Evolutionary conservation across 495 filamentous ascomycete species (phyloP), one percentile per base, ranked within the genome.

Genomic region (Cetradonia linearis): DNA sequence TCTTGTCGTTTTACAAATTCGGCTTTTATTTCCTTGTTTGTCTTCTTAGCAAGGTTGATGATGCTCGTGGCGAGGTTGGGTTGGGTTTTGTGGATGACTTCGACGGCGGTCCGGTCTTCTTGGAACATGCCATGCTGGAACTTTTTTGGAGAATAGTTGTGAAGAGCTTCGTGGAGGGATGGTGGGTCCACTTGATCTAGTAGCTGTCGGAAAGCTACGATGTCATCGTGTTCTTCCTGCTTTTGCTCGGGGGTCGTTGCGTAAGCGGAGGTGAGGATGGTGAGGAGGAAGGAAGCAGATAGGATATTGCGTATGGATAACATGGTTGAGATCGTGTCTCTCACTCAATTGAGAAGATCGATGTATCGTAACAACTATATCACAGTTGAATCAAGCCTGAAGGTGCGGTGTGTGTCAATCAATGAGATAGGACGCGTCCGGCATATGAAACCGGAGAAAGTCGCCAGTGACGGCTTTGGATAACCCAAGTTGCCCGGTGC

Each of bases 41-140:
- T 62, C 33, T 58, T 63, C 64, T 74, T 78, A 53, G 69, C 73
- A 38, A 80, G 47, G 25, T 70, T 71, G 62, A 81, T 62, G 61
- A 76, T 67, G 61, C 72, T 68, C 48, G 62, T 71, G 20, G 76
- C 78, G 62, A 79, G 68, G 38, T 66, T 70, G 34, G 74, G 65
- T 56, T 79, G 70, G 62, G 79, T 77, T 31, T 67, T 67, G 66
- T 77, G 69, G 56, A 81, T 69, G 52, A 74, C 76, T 68, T 79
- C 72, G 34, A 75, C 70, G 54, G 77, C 77, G 30, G 66, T 68
- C 44, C 70, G 69, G 66, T 80, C 76, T 68, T 72, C 73, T 23
- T 62, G 68, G 62, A 74, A 81, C 65, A 80, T 72, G 63, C 78
- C 79, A 66, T 81, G 70, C 59, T 76, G 71, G 66, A 77, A 82